Percentiles rank a stretch among this genome's conserved stretches.
Evolutionary conservation across 2,329 filamentous ascomycete species (phyloP).

Genomic region (Fusarium marasasianum): DNA sequence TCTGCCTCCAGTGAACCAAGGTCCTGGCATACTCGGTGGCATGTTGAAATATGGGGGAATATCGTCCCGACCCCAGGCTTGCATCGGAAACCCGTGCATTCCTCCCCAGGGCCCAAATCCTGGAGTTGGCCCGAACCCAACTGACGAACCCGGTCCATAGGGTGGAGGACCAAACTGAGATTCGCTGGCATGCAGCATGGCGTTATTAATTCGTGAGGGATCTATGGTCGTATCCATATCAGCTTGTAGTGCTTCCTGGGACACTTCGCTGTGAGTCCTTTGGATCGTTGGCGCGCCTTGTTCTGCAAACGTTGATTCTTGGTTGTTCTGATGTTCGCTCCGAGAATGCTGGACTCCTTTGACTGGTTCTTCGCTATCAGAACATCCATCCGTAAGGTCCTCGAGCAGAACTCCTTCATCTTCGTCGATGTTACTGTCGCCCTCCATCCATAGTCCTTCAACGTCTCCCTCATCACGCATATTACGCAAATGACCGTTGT

Average conservation of each 20-base stretch:
- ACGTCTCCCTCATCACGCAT: slow-evolving; percentile 67
- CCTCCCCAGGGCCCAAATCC: slow-evolving; percentile 27
- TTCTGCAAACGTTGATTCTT: background rate
- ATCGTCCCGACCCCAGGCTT: slow-evolving; percentile 31
- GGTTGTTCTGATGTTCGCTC: background rate
- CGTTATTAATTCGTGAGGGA: background rate
- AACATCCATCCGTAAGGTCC: slow-evolving; percentile 43
- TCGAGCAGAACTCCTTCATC: slow-evolving; percentile 49
- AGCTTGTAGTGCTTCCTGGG: background rate
- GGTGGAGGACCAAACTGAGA: background rate
- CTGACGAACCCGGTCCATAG: background rate
- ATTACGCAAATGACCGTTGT: slow-evolving; percentile 83
- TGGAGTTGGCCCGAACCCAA: background rate
- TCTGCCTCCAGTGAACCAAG: slow-evolving; percentile 38
- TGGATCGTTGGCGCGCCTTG: background rate
- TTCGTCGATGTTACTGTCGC: slow-evolving; percentile 48
- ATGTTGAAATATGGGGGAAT: slow-evolving; percentile 35
- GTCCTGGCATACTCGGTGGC: slow-evolving; percentile 14
- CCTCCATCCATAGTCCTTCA: slow-evolving; percentile 44
- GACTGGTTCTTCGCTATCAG: slow-evolving; percentile 25
- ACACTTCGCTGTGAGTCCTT: background rate
- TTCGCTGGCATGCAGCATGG: background rate
- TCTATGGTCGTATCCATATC: background rate
- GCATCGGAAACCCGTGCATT: slow-evolving; percentile 16
- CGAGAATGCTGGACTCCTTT: slow-evolving; percentile 18